Evolutionary conservation across 352 stramenopile genomes (phyloP).

Genomic region (Globisporangium cystogenes): DNA sequence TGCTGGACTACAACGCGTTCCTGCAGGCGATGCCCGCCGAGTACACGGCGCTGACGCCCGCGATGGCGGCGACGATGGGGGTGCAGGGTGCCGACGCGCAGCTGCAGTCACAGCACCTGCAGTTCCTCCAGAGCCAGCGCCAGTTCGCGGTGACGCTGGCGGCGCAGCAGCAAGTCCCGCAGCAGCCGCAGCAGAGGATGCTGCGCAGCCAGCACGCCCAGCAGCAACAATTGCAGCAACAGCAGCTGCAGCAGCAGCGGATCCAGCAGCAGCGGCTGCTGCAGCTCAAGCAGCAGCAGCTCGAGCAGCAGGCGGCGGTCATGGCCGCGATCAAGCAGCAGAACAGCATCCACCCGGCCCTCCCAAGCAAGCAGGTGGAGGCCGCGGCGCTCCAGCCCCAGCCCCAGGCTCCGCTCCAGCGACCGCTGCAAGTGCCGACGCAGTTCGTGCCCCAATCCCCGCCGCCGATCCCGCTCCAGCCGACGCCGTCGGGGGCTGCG

Average conservation of each 20-base stretch:
- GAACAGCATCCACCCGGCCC: slow-evolving; percentile 5
- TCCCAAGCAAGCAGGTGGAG: not conserved
- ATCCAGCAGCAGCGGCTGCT: slow-evolving; percentile 12
- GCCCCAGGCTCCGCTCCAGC: slow-evolving; percentile 8
- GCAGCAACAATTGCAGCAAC: slow-evolving; percentile 8
- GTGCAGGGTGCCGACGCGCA: slow-evolving; percentile 3
- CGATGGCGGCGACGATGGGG: slow-evolving; percentile 17
- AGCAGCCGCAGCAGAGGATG: slow-evolving; percentile 6
- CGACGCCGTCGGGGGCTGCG: not conserved
- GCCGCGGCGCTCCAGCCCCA: slow-evolving; percentile 6
- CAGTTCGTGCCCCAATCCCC: not conserved
- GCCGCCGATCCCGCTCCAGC: not conserved
- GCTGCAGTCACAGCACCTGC: slow-evolving; percentile 21
- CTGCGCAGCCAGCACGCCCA: slow-evolving; percentile 6
- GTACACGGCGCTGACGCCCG: slow-evolving; percentile 17
- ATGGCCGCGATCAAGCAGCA: slow-evolving; percentile 9
- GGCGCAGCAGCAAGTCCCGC: not conserved
- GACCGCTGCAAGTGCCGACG: slow-evolving; percentile 1
- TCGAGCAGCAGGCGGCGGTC: slow-evolving; percentile 6
- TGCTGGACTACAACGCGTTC: slow-evolving; percentile 24
- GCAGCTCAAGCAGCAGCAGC: slow-evolving; percentile 13
- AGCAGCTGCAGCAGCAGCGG: slow-evolving; percentile 9
- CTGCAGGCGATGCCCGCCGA: slow-evolving; percentile 26
- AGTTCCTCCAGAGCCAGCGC: slow-evolving; percentile 26
- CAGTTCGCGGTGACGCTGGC: slow-evolving; percentile 26